phyloP scores from a whole-genome alignment of 257 asterid species.

The Solanum lycopersicoides region DNA sequence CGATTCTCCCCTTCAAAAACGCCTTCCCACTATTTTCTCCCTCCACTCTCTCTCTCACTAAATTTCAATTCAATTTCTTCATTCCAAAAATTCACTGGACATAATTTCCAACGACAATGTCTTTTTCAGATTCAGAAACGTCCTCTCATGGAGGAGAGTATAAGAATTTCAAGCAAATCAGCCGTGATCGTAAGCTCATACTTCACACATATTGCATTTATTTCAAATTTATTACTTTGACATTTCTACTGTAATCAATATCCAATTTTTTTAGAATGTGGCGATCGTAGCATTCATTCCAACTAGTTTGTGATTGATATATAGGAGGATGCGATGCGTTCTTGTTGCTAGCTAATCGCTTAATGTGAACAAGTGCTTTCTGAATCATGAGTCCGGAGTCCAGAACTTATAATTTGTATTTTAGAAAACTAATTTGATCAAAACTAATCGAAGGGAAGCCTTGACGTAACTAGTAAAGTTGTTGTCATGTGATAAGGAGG shows the following conservation, averaged over 20 bases:
- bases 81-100: neutral
- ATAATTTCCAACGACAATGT: conserved; percentile 27
- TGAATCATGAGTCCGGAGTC: neutral
- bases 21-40: conserved; percentile 16
- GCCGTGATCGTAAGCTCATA: conserved; percentile 70
- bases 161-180: conserved; percentile 73
- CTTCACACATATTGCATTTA: neutral
- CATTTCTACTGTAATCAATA: neutral
- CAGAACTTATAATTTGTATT: neutral
- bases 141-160: conserved; percentile 79
- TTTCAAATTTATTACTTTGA: neutral
- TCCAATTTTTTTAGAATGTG: neutral
- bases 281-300: neutral
- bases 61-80: neutral
- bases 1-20: conserved; percentile 19
- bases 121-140: conserved; percentile 77
- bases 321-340: neutral
- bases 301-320: neutral
- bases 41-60: neutral
- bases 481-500: neutral
- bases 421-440: neutral
- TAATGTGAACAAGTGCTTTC: neutral
- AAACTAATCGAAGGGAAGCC: neutral
- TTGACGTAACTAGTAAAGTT: neutral
- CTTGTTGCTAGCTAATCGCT: neutral